Base-by-base conservation (phyloP, 2,329 filamentous ascomycete species). In the Biscogniauxia sp. region DNA sequence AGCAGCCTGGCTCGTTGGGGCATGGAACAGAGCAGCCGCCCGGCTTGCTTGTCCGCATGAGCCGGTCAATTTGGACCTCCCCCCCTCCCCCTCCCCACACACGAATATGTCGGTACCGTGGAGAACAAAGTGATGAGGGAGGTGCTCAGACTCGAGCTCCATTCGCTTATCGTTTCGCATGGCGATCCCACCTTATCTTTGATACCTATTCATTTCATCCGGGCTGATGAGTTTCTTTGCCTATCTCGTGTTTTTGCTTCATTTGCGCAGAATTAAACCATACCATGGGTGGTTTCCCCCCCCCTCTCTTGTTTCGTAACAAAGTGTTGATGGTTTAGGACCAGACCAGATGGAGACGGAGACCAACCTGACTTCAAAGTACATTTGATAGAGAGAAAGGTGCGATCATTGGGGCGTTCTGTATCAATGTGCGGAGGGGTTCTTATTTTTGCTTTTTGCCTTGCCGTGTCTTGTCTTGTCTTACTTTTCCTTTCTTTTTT, bases 401-500 rank as follows among this genome's bases (percentile, higher is more conserved):
- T 32, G 3, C 28, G 11, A 32, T 32, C 11, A 32, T 32, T 32
- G 26, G 26, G 9, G 9, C 26, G 5, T 28, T 28, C 26, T 9
- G 26, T 28, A n/a, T n/a, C n/a, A n/a, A 28, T 28, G 26, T 28
- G 6, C 7, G 2, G 2, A 51, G 51, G 41, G n/a, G 51, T 45
- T 55, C 26, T 45, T 26, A 20, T 25, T 19, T 55, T 19, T 55
- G 23, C 5, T 25, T 23, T 3, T 23, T 55, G 6, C n/a, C 19
- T 49, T 49, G 60, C 58, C 63, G 54, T 60, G 59, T 57, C n/a
- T 66, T 67, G 64, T 65, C 63, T 55, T 60, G 59, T 57, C 56
- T 53, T 53, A 25, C 9, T 20, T 50, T 52, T 51, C 54, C 55
- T 60, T 37, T 60, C 51, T 32, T 58, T 61, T 19, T 19, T 20